Conservation (phyloP, 1,284 basidiomycete species). For the Cryptococcus jaspeensis region DNA sequence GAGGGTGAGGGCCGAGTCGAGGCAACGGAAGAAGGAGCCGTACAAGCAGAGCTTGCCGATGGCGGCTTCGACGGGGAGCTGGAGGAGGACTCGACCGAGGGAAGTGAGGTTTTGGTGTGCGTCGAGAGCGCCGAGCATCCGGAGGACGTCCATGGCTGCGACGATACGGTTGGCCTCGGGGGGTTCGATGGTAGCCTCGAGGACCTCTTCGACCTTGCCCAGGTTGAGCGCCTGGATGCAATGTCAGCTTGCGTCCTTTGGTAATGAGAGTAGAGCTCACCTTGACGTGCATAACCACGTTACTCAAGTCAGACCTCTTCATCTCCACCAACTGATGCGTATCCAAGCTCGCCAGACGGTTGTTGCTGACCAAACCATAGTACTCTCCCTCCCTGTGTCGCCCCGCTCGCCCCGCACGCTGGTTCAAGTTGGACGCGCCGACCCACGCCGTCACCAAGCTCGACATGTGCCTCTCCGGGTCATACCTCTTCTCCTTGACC, state of each 20-base stretch:
- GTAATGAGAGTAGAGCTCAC: constrained; percentile 17
- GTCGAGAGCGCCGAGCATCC: constrained; percentile 87
- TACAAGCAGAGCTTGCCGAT: constrained; percentile 87
- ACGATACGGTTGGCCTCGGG: constrained; percentile 75
- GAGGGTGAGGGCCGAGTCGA: constrained; percentile 83
- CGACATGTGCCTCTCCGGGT: constrained; percentile 83
- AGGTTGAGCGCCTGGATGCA: constrained; percentile 72
- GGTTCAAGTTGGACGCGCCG: constrained; percentile 88
- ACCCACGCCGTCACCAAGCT: constrained; percentile 87
- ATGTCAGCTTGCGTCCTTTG: background rate
- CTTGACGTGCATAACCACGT: constrained; percentile 95
- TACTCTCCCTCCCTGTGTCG: constrained; percentile 90
- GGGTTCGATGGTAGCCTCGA: constrained; percentile 83
- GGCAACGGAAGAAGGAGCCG: constrained; percentile 90
- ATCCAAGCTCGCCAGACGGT: constrained; percentile 64
- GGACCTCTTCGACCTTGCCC: constrained; percentile 82
- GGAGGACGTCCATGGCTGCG: constrained; percentile 77
- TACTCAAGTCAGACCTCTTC: constrained; percentile 87
- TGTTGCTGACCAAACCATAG: constrained; percentile 74
- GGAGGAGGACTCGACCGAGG: constrained; percentile 81
- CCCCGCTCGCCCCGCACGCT: constrained; percentile 90
- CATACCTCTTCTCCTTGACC: constrained; percentile 88
- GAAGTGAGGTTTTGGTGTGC: constrained; percentile 72
- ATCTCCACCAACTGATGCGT: constrained; percentile 93
- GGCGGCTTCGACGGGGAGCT: constrained; percentile 85